Evolutionary conservation across 2,329 filamentous ascomycete genomes (phyloP).

Genomic region (Xylaria sp.): DNA sequence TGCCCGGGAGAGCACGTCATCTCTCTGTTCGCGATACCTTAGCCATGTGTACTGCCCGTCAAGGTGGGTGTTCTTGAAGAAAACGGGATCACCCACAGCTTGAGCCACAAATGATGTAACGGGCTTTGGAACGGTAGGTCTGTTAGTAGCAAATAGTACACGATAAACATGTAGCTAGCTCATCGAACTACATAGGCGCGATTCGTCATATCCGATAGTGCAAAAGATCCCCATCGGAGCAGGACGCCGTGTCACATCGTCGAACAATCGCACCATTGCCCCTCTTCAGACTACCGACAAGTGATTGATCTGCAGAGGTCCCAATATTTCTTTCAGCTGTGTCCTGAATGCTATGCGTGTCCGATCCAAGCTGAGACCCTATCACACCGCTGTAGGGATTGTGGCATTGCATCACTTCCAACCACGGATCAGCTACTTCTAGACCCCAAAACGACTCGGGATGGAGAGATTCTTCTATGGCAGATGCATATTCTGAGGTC

Average conservation of each 20-base stretch:
- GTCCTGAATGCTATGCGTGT: slow-evolving; percentile 10
- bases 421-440: background rate
- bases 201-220: slow-evolving; percentile 25
- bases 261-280: slow-evolving; percentile 8
- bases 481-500: slow-evolving; percentile 14
- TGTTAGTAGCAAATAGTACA: slow-evolving; percentile 29
- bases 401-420: slow-evolving; percentile 13
- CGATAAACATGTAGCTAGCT: slow-evolving; percentile 21
- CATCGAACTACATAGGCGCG: slow-evolving; percentile 2
- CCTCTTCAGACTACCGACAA: background rate
- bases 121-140: background rate
- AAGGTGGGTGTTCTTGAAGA: background rate
- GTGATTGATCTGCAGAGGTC: slow-evolving; percentile 12
- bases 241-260: background rate
- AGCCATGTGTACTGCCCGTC: background rate
- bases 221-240: background rate
- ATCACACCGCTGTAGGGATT: slow-evolving; percentile 4
- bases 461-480: background rate
- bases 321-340: slow-evolving; percentile 30
- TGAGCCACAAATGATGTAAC: slow-evolving; percentile 5
- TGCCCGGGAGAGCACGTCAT: slow-evolving; percentile 22
- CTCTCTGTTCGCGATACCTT: slow-evolving; percentile 18
- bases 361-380: slow-evolving; percentile 19
- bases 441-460: background rate
- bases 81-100: background rate